Evolutionary conservation across 2,329 filamentous ascomycete genomes (phyloP).

Genomic region (Pseudofabraea citricarpa): DNA sequence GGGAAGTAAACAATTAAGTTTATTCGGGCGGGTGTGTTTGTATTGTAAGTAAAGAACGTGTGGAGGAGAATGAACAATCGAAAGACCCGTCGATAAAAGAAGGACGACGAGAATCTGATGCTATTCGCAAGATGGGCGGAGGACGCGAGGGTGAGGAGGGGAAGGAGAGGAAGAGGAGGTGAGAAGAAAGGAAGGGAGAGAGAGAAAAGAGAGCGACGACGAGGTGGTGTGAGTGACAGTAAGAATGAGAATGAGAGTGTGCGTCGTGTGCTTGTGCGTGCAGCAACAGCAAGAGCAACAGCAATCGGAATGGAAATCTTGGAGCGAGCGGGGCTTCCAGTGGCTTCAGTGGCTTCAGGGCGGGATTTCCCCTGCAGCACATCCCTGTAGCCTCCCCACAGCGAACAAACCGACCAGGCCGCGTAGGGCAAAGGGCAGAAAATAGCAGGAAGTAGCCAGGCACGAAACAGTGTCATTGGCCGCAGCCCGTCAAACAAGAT

Average conservation of each 20-base stretch:
- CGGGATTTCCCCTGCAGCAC: too few relatives aligned
- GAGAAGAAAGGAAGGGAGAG: slow-evolving; percentile 16
- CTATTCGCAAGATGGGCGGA: background rate
- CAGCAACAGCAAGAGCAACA: too few relatives aligned
- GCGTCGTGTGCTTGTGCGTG: too few relatives aligned
- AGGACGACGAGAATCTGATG: slow-evolving; percentile 11
- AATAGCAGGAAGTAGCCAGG: too few relatives aligned
- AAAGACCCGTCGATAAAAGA: slow-evolving; percentile 18
- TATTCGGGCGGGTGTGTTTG: background rate
- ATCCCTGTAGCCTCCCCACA: too few relatives aligned
- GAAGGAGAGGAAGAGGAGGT: slow-evolving; percentile 27
- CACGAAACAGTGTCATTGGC: too few relatives aligned
- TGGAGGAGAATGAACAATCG: slow-evolving; percentile 1
- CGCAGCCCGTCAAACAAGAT: too few relatives aligned
- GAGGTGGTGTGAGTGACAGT: background rate
- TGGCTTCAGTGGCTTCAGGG: too few relatives aligned
- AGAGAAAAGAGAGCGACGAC: background rate
- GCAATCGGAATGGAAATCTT: too few relatives aligned
- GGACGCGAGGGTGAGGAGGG: slow-evolving; percentile 3
- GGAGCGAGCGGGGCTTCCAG: too few relatives aligned
- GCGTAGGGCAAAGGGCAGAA: too few relatives aligned
- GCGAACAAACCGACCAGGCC: too few relatives aligned
- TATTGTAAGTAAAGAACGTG: slow-evolving; percentile 6
- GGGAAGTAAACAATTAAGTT: background rate
- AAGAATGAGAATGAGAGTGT: background rate